Percentiles rank a stretch among this genome's conserved stretches.
These are phyloP conservation scores for Saitozyma sp. DNA, from an alignment of 768 basidiomycete species.

Conservation along the genomic window DNA sequence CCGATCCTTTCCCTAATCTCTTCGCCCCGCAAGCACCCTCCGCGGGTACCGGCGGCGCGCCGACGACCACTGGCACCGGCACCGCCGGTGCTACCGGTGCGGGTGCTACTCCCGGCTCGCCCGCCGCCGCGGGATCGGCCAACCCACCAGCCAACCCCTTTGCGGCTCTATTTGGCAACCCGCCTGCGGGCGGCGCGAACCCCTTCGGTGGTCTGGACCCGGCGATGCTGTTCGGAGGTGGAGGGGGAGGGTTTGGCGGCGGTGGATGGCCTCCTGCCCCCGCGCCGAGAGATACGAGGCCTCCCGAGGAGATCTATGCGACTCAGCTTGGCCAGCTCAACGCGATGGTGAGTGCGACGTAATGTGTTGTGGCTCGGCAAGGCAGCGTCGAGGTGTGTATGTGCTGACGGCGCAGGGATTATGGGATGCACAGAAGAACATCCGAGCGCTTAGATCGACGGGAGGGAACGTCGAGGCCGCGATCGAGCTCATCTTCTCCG, in stretches of 20 bases:
- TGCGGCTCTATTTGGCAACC: slow-evolving; percentile 16
- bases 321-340: slow-evolving; percentile 67
- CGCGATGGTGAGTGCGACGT: slow-evolving; percentile 67
- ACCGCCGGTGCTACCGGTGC: slow-evolving; percentile 8
- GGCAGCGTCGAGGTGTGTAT: not conserved
- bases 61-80: not conserved
- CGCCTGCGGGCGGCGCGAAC: slow-evolving; percentile 2
- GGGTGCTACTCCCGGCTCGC: slow-evolving; percentile 2
- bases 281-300: slow-evolving; percentile 66
- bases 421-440: slow-evolving; percentile 81
- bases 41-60: slow-evolving; percentile 5
- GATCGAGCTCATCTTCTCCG: slow-evolving; percentile 85
- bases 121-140: not conserved
- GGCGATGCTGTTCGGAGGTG: slow-evolving; percentile 2
- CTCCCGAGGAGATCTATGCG: slow-evolving; percentile 90
- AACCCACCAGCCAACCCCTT: slow-evolving; percentile 25
- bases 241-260: slow-evolving; percentile 9
- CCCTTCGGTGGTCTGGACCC: slow-evolving; percentile 11
- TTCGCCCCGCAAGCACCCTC: slow-evolving; percentile 31
- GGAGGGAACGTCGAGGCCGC: slow-evolving; percentile 90
- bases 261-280: slow-evolving; percentile 53
- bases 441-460: slow-evolving; percentile 83
- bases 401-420: slow-evolving; percentile 55
- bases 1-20: slow-evolving; percentile 43
- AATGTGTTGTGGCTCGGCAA: not conserved